These are phyloP conservation scores for Centaurea solstitialis DNA, from an alignment of 129 eudicot genomes.

Conservation along the genomic window DNA sequence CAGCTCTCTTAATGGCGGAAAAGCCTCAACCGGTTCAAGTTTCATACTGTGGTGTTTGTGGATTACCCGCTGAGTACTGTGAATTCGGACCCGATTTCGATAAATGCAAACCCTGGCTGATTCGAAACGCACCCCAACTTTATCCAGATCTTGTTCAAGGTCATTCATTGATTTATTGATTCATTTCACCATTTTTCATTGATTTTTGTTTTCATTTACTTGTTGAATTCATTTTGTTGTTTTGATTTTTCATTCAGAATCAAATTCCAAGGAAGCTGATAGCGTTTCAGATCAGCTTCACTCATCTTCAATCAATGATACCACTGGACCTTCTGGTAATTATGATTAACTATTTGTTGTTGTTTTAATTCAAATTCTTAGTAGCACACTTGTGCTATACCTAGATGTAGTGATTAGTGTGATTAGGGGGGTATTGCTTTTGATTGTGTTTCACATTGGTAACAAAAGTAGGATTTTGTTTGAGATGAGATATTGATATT, in stretches of 20 bases:
- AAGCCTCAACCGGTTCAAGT: conserved; percentile 65
- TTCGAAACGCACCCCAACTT: conserved; percentile 67
- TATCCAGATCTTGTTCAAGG: conserved; percentile 86
- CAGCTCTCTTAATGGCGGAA: conserved; percentile 54
- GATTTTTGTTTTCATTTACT: not conserved
- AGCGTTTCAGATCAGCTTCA: conserved; percentile 72
- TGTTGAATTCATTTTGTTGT: not conserved
- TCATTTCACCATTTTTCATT: not conserved
- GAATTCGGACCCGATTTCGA: conserved; percentile 93
- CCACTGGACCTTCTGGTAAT: conserved; percentile 44
- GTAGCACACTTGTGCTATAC: not conserved
- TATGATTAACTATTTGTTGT: not conserved
- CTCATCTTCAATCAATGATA: conserved; percentile 58
- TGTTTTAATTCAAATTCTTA: not conserved
- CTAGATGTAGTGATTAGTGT: not conserved
- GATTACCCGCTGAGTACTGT: conserved; percentile 80
- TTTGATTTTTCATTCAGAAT: conserved; percentile 27
- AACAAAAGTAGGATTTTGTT: not conserved
- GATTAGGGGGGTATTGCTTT: no score
- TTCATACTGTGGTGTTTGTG: conserved; percentile 73
- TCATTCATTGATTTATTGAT: no score
- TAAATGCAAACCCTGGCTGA: conserved; percentile 95
- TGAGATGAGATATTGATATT: not conserved
- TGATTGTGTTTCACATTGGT: not conserved
- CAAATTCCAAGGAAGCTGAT: conserved; percentile 60